These are phyloP conservation scores for Beauveria brongniartii DNA, from an alignment of 2,329 filamentous ascomycete genomes.

Conservation along the genomic window DNA sequence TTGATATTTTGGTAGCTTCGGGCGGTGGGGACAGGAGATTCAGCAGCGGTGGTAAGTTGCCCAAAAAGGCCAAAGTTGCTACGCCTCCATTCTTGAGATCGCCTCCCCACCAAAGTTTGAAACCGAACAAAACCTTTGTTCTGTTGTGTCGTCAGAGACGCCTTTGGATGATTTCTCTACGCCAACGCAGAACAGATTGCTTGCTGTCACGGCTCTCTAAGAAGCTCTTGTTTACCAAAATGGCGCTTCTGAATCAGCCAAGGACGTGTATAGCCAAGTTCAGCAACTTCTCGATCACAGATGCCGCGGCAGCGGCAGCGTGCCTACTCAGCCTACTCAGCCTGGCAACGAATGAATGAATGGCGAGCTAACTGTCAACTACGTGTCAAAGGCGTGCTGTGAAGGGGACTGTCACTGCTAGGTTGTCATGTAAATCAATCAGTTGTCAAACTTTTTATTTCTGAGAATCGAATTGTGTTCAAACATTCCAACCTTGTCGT, in stretches of 20 bases:
- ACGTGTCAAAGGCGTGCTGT: constrained; percentile 5
- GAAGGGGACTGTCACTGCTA: constrained; percentile 10
- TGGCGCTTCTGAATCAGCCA: constrained; percentile 7
- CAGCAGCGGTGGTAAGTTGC: neutral
- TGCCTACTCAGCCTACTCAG: neutral
- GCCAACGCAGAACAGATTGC: constrained; percentile 8
- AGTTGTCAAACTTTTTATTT: too few species aligned
- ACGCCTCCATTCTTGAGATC: too few species aligned
- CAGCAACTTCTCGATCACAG: constrained; percentile 11
- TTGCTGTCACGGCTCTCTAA: constrained; percentile 11
- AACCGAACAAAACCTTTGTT: neutral
- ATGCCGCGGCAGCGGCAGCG: neutral
- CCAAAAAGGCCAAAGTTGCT: too few species aligned
- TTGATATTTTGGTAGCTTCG: too few species aligned
- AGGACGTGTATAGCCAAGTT: constrained; percentile 4
- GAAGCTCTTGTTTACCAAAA: constrained; percentile 10
- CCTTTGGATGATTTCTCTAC: neutral
- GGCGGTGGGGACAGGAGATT: too few species aligned
- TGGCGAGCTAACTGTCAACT: constrained; percentile 11
- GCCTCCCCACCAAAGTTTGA: neutral
- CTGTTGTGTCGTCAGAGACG: neutral
- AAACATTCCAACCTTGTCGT: too few species aligned
- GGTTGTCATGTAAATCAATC: neutral
- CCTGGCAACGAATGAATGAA: constrained; percentile 10
- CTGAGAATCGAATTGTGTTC: too few species aligned